Percentiles rank a stretch among this genome's conserved stretches.
Conservation (phyloP, 768 basidiomycete species). For the Amanita muscaria region DNA sequence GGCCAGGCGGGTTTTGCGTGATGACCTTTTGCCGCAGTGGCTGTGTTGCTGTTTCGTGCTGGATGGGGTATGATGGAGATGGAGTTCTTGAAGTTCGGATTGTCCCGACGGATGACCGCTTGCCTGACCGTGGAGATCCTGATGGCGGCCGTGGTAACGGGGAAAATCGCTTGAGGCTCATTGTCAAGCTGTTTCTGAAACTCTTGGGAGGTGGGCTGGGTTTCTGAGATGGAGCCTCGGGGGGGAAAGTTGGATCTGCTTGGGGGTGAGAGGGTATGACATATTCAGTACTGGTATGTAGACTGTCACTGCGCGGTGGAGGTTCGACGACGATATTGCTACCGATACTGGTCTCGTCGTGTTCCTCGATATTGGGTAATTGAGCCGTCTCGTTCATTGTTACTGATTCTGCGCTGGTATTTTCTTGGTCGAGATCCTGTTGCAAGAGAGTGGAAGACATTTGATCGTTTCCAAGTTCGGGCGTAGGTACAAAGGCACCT, state of each 20-base stretch:
- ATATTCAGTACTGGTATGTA: neutral
- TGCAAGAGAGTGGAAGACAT: conserved; percentile 10
- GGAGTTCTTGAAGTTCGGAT: conserved; percentile 29
- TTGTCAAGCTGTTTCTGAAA: conserved; percentile 38
- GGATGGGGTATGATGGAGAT: conserved; percentile 24
- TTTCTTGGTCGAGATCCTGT: neutral
- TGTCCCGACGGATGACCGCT: conserved; percentile 25
- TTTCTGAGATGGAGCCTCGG: neutral
- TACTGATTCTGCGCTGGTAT: neutral
- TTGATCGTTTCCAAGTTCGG: conserved; percentile 12
- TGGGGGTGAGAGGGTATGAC: neutral
- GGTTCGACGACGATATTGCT: conserved; percentile 18
- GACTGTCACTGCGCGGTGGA: conserved; percentile 25
- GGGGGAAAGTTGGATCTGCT: conserved; percentile 3
- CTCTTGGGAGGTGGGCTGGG: conserved; percentile 45
- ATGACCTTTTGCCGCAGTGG: conserved; percentile 20
- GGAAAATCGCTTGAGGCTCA: conserved; percentile 39
- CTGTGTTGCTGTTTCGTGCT: conserved; percentile 10
- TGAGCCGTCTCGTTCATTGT: too few relatives aligned
- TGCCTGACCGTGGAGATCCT: conserved; percentile 32
- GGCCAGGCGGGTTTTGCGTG: conserved; percentile 47
- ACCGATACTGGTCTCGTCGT: neutral
- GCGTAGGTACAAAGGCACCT: conserved; percentile 54
- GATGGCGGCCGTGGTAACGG: conserved; percentile 66
- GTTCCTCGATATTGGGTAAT: neutral